Evolutionary conservation across 1,139 yeast species (phyloP), one percentile per base, ranked within the genome.

Genomic region (Scheffersomyces titani): DNA sequence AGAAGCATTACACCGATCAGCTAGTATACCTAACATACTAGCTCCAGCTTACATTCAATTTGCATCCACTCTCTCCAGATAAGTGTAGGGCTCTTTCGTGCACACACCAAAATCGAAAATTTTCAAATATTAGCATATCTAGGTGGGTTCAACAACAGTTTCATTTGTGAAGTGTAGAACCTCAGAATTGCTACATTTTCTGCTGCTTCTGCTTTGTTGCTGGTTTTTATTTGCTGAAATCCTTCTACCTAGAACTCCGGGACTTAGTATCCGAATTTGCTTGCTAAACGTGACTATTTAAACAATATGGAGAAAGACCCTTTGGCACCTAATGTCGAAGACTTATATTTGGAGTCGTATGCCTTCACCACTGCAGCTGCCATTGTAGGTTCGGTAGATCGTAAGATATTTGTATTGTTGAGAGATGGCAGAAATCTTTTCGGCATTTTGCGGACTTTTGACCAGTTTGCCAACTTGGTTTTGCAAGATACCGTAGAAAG

Each of bases 301-400:
- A 45, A 51, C 52, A 52, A 20, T 52, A 56, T 52, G 57, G 57
- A 51, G 21, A 54, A 55, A 44, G 74, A 71, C 48, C 62, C 69
- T 48, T 54, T 61, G 56, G 71, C 70, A 11, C 76, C 78, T 54
- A 76, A 77, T 56, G 83, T 78, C 21, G 83, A 80, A 64, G 83
- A 84, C 65, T 74, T 84, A 59, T 84, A 84, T 67, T 73, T 84
- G 59, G 87, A 84, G 66, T 81, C 96, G 62, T 91, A 88, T 68
- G 92, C 96, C 44, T 94, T 93, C 76, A 94, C 98, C 54, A 94
- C 99, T 0, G 97, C 98, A 0, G 98, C 98, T 1, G 97, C 97
- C 36, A 86, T 94, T 55, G 92, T 94, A 51, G 97, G 97, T 30
- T 89, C 96, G 19, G 97, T 94, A 20, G 98, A 94, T 72, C 85